Conservation (phyloP, 2,329 filamentous ascomycete species). For the Purpureocillium takamizusanense region DNA sequence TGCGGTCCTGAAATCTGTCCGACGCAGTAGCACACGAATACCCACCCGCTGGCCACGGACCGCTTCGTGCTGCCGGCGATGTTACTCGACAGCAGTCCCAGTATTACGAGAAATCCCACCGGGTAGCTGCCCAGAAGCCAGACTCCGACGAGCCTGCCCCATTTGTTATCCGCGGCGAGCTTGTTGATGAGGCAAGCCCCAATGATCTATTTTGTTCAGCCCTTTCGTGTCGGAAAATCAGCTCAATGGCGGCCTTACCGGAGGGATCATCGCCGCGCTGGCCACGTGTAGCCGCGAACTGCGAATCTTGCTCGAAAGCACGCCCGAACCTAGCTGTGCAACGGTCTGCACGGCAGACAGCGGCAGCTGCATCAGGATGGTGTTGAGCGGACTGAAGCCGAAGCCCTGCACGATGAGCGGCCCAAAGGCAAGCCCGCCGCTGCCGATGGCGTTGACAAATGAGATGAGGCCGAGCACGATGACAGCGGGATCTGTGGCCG, state of each 20-base stretch:
- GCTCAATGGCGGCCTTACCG: not conserved
- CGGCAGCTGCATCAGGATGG: not conserved
- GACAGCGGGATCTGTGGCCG: not conserved
- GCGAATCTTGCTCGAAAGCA: not conserved
- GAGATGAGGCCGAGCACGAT: not conserved
- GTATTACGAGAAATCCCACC: not conserved
- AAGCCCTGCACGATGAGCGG: not conserved
- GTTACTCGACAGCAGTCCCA: not conserved
- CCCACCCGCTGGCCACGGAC: not conserved
- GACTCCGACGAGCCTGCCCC: not conserved
- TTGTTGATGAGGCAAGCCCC: slow-evolving; percentile 1
- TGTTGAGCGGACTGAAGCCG: not conserved
- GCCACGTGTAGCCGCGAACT: not conserved
- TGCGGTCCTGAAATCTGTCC: not conserved
- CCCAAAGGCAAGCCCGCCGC: not conserved
- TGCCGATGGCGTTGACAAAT: not conserved
- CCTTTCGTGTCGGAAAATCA: not conserved
- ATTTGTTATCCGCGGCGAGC: not conserved
- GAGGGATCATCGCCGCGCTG: not conserved
- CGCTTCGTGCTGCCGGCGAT: slow-evolving; percentile 1
- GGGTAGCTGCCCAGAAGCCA: not conserved
- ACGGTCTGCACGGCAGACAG: not conserved
- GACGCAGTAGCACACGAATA: not conserved
- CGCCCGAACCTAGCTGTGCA: not conserved
- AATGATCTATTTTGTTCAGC: not conserved